phyloP scores from a whole-genome alignment of 192 early-diverging fungal genomes.

The Coemansia aciculifera region DNA sequence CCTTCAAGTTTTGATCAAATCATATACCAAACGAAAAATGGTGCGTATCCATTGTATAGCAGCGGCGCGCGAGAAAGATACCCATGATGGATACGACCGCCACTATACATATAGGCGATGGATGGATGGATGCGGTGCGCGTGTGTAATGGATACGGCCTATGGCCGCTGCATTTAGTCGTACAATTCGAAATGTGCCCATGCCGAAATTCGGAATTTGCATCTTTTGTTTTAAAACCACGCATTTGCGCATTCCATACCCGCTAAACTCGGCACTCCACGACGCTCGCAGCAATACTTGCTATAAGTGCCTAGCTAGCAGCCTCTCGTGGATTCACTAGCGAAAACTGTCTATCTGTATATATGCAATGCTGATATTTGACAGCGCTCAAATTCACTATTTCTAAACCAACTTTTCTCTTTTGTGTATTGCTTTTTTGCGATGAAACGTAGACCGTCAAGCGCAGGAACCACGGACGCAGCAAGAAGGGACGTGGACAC shows the following conservation, averaged over 20 bases:
- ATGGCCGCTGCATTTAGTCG: not conserved
- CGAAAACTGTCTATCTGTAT: not conserved
- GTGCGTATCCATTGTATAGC: slow-evolving; percentile 45
- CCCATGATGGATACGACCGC: slow-evolving; percentile 3
- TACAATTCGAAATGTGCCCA: not conserved
- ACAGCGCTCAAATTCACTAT: not conserved
- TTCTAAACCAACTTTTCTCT: slow-evolving; percentile 1
- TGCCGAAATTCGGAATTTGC: not conserved
- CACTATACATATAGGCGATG: not conserved
- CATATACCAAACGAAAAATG: slow-evolving; percentile 32
- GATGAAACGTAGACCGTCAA: slow-evolving; percentile 77
- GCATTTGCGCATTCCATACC: slow-evolving; percentile 1
- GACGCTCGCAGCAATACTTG: not conserved
- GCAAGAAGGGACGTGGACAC: slow-evolving; percentile 99
- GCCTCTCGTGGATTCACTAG: not conserved
- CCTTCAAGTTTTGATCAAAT: slow-evolving; percentile 17
- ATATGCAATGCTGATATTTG: not conserved
- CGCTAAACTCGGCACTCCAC: not conserved
- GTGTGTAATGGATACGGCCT: not conserved
- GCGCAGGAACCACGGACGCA: slow-evolving; percentile 99
- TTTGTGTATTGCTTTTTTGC: slow-evolving; percentile 8
- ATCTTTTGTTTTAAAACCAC: not conserved
- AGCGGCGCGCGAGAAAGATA: not conserved
- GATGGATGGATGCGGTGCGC: slow-evolving; percentile 4
- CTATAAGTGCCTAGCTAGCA: not conserved